Evolutionary conservation across 768 basidiomycete genomes (phyloP).

Genomic region (Harrya chromipes): DNA sequence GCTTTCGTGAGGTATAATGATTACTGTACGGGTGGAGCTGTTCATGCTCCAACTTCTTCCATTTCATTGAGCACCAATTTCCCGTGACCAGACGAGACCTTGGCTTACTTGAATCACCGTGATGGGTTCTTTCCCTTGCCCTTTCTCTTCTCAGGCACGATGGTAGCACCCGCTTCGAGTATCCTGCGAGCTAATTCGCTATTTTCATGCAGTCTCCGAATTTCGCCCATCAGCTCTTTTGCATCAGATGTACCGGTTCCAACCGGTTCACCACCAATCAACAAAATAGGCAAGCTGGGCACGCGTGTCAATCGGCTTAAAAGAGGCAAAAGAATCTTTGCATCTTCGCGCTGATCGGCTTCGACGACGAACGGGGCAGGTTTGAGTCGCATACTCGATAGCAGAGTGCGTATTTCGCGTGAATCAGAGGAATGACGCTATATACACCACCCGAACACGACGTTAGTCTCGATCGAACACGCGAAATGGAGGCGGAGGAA

Average conservation of each 20-base stretch:
- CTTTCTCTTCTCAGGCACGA: conserved; percentile 54
- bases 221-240: conserved; percentile 38
- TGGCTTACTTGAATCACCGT: background rate
- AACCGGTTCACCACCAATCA: conserved; percentile 62
- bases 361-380: conserved; percentile 69
- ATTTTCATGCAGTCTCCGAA: conserved; percentile 46
- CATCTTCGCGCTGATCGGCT: conserved; percentile 71
- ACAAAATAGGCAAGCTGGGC: conserved; percentile 58
- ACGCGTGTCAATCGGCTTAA: conserved; percentile 57
- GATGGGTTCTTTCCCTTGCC: conserved; percentile 30
- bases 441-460: background rate
- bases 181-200: conserved; percentile 53
- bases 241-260: conserved; percentile 32
- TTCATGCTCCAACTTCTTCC: background rate
- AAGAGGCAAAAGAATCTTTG: conserved; percentile 57
- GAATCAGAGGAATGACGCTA: conserved; percentile 64
- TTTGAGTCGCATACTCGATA: conserved; percentile 52
- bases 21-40: background rate
- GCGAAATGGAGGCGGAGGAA: background rate
- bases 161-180: conserved; percentile 53
- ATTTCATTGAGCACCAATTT: background rate
- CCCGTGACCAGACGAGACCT: conserved; percentile 9
- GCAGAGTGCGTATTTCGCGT: conserved; percentile 61
- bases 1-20: conserved; percentile 3
- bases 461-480: conserved; percentile 2